Evolutionary conservation across 1,284 basidiomycete species (phyloP).

Genomic region (Lentinula novae-zelandiae): DNA sequence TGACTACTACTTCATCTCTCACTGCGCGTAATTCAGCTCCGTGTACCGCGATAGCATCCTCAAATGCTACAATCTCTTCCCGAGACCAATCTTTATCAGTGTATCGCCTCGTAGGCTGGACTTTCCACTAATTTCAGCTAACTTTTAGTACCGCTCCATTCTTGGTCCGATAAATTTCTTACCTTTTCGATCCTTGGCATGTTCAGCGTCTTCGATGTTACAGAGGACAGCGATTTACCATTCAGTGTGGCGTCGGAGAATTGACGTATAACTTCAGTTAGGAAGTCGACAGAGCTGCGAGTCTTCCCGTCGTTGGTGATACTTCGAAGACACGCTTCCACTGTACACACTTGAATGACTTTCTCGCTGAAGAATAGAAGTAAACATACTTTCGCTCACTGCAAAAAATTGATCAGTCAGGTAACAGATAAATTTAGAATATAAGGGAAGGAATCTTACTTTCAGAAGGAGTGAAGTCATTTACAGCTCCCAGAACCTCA

Average conservation of each 20-base stretch:
- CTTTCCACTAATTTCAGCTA: conserved; percentile 58
- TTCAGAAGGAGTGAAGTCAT: conserved; percentile 60
- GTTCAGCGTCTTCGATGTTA: conserved; percentile 52
- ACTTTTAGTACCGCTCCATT: background rate
- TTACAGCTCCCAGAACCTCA: conserved; percentile 63
- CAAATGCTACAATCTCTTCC: conserved; percentile 72
- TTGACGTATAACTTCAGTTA: conserved; percentile 67
- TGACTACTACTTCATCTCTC: conserved; percentile 67
- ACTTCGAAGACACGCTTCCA: conserved; percentile 54
- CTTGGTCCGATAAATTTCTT: background rate
- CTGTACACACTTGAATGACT: conserved; percentile 29
- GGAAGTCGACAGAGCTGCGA: conserved; percentile 66
- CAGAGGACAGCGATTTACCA: conserved; percentile 49
- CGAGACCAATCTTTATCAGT: conserved; percentile 70
- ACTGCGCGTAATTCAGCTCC: conserved; percentile 79
- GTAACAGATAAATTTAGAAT: conserved; percentile 18
- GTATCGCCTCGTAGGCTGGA: conserved; percentile 53
- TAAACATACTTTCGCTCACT: conserved; percentile 48
- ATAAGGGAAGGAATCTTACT: conserved; percentile 37
- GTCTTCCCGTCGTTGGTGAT: conserved; percentile 49
- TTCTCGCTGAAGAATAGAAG: background rate
- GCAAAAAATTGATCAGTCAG: conserved; percentile 19
- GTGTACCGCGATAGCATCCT: conserved; percentile 66
- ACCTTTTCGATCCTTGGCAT: conserved; percentile 60
- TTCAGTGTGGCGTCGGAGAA: conserved; percentile 61